Evolutionary conservation across 2,329 filamentous ascomycete genomes (phyloP), one percentile per base, ranked within the genome.

Genomic region (Fusarium sp.): DNA sequence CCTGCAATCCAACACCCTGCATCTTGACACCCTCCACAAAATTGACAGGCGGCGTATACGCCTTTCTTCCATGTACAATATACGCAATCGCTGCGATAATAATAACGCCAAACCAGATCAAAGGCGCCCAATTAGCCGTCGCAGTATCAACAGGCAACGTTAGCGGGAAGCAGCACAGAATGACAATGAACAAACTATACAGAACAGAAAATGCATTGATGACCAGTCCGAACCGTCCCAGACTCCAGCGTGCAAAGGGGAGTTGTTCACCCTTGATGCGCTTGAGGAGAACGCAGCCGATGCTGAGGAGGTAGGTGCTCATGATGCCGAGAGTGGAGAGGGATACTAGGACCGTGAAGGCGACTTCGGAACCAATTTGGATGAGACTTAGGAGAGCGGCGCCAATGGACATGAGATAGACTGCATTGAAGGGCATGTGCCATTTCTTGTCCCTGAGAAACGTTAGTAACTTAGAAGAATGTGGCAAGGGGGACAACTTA

Each of bases 361-460:
- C 65, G 3, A 68, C 59, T 5, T 61, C 49, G 13, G 65, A 68
- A 1, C 65, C 65, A 1, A 68, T 69, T 4, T 68, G 65, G 9
- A 68, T 68, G 3, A 68, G 53, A 14, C 44, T 56, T 0, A 68
- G 53, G 0, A 68, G 65, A 12, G 65, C 65, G 11, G 65, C 65
- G 6, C 65, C 65, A 2, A 68, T 44, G 4, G 65, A 68, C 59
- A 68, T 65, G 7, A 68, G 65, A 12, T 68, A 68, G 3, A 68
- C 65, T 2, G 65, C 65, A 22, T 60, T 52, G 20, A 68, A 68
- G 1, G 65, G 65, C 59, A 68, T 65, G 18, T 68, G 65, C 65
- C 65, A 68, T 13, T 65, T 68, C 58, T 34, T 68, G 16, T 68
- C 65, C 65, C 65, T 67, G 2, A 0, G 0, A 25, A 6, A 4